These are phyloP conservation scores for Curvularia sp. DNA, from an alignment of 2,329 filamentous ascomycete species.

Conservation along the genomic window DNA sequence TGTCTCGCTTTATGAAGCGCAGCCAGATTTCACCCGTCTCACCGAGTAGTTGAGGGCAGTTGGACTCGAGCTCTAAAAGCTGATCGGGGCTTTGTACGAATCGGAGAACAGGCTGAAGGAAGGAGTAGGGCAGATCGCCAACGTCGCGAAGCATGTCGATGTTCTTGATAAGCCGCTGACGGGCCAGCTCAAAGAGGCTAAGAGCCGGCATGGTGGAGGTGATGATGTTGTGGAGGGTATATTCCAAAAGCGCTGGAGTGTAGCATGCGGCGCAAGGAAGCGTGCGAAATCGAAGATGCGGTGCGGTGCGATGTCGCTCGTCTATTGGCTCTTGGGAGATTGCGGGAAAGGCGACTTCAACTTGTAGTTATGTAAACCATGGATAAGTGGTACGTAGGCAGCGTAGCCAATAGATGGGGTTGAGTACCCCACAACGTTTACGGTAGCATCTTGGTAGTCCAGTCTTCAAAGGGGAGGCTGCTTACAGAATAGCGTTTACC, in stretches of 20 bases:
- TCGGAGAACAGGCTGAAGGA: slow-evolving; percentile 71
- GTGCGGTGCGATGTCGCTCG: background rate
- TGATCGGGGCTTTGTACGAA: slow-evolving; percentile 77
- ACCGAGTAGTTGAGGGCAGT: slow-evolving; percentile 77
- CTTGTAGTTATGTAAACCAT: slow-evolving; percentile 14
- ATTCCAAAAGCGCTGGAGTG: background rate
- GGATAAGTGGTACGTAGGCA: slow-evolving; percentile 10
- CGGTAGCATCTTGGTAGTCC: slow-evolving; percentile 10
- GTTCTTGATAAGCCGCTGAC: slow-evolving; percentile 52
- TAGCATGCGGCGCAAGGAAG: background rate
- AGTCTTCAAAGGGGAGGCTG: background rate
- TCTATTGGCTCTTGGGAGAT: slow-evolving; percentile 1
- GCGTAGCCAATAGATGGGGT: slow-evolving; percentile 10
- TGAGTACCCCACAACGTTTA: slow-evolving; percentile 14
- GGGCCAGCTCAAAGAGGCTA: slow-evolving; percentile 51
- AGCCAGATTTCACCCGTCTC: slow-evolving; percentile 78
- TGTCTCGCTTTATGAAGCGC: slow-evolving; percentile 78
- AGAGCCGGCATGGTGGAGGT: slow-evolving; percentile 44
- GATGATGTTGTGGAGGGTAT: background rate
- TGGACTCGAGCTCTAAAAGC: slow-evolving; percentile 73
- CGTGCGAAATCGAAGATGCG: background rate
- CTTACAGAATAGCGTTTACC: background rate
- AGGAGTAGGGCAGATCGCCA: slow-evolving; percentile 72
- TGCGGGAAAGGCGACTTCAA: slow-evolving; percentile 9
- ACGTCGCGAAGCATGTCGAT: slow-evolving; percentile 67